Conservation (phyloP, 2,329 filamentous ascomycete species). For the Phialocephala subalpina region DNA sequence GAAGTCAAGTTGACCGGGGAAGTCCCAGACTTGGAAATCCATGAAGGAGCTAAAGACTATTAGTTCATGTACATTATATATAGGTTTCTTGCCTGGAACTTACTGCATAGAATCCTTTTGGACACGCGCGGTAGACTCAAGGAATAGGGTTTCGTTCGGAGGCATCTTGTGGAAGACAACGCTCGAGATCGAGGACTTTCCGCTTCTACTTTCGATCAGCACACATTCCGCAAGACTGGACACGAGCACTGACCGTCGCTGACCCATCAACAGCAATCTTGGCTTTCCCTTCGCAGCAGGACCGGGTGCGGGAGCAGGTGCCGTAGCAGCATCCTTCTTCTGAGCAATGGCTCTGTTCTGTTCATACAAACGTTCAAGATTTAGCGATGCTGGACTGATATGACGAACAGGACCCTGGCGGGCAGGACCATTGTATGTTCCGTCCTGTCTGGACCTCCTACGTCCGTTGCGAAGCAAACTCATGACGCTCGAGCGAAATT, state of each 20-base stretch:
- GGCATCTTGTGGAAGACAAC: constrained; percentile 99
- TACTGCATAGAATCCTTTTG: constrained; percentile 96
- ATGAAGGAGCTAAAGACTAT: constrained; percentile 81
- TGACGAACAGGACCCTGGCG: constrained; percentile 48
- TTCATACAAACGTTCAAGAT: constrained; percentile 67
- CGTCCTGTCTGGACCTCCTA: constrained; percentile 40
- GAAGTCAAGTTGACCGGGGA: constrained; percentile 94
- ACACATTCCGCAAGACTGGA: constrained; percentile 4
- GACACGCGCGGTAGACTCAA: constrained; percentile 93
- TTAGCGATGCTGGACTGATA: constrained; percentile 67
- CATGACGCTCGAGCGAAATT: not conserved
- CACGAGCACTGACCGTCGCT: constrained; percentile 74
- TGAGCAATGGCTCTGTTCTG: constrained; percentile 64
- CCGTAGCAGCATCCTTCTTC: constrained; percentile 55
- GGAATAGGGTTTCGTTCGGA: constrained; percentile 92
- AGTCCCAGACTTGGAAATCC: constrained; percentile 99
- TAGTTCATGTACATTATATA: constrained; percentile 15
- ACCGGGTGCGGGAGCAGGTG: constrained; percentile 53
- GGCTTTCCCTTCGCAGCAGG: constrained; percentile 72
- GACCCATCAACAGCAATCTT: constrained; percentile 90
- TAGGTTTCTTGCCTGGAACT: constrained; percentile 47
- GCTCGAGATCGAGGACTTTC: constrained; percentile 97
- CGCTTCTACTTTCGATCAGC: constrained; percentile 70
- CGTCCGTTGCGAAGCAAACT: constrained; percentile 39
- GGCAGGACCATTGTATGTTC: constrained; percentile 42